Evolutionary conservation across 495 filamentous ascomycete species (phyloP), one percentile per base, ranked within the genome.

Genomic region (Penicillium nucicola): DNA sequence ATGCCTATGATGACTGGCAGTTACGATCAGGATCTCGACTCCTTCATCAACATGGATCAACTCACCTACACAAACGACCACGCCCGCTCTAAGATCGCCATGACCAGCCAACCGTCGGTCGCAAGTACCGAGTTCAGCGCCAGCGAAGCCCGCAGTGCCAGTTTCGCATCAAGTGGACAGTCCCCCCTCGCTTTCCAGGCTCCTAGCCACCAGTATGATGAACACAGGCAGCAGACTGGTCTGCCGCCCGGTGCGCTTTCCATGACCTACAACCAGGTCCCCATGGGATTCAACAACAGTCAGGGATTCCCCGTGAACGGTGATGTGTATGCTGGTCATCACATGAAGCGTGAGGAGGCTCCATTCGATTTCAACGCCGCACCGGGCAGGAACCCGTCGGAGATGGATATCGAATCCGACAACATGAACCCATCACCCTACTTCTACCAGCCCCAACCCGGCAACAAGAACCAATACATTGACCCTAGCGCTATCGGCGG

Each of bases 161-260:
- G 65, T 33, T 73, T 69, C 46, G 68, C 69, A 23, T 68, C 68
- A n/a, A 70, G 61, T 30, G 64, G 65, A 50, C 72, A 74, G 55
- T 69, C 70, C 18, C 80, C 77, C 30, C 81, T 85, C 61, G 67
- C 72, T 12, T 82, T 90, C 57, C 80, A 84, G 36, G 90, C 79
- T 15, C 92, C 92, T 8, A 96, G 90, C 61, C 90, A 96, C 73
- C 87, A 92, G 62, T 98, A 98, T 71, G 86, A 91, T 53, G 82
- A 85, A 37, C 89, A 95, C 70, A 86, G 87, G 68, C 92, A 98
- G 62, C 90, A 96, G 69, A 93, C 92, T 3, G 89, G 90, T 47
- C 78, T 95, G 23, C 87, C 92, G 0, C 83, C 87, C 1, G 89
- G 88, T 36, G 90, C 86, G 20, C 63, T 93, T 52, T 82, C 87